These are phyloP conservation scores for Micromonas pusilla DNA, from an alignment of 139 green algal genomes.

Conservation along the genomic window DNA sequence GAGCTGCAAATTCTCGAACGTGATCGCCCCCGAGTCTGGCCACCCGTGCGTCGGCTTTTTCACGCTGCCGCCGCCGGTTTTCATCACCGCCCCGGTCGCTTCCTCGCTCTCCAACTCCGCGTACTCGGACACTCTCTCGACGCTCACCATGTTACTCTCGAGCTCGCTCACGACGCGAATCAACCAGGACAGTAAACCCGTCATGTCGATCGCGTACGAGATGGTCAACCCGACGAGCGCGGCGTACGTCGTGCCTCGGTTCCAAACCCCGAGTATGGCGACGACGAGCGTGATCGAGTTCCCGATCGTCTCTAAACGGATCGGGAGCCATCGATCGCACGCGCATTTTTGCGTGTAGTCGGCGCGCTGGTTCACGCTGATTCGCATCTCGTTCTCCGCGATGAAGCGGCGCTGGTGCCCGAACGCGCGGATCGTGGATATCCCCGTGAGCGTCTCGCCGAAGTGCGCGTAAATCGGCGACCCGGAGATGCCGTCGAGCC, in stretches of 20 bases:
- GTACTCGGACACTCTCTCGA: constrained; percentile 47
- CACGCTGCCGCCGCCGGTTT: not conserved
- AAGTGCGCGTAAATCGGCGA: constrained; percentile 79
- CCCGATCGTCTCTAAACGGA: constrained; percentile 89
- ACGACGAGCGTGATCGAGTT: constrained; percentile 49
- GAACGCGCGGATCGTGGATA: constrained; percentile 89
- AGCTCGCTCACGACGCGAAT: constrained; percentile 76
- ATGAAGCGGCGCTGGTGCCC: constrained; percentile 28
- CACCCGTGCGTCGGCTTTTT: constrained; percentile 31
- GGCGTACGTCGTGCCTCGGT: constrained; percentile 30
- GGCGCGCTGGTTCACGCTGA: constrained; percentile 60
- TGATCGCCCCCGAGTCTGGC: constrained; percentile 58
- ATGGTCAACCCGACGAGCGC: constrained; percentile 83
- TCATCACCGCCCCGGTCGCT: not conserved
- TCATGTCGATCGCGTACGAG: constrained; percentile 76
- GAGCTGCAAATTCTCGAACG: constrained; percentile 58
- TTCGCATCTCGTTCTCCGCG: constrained; percentile 32
- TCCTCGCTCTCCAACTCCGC: constrained; percentile 20
- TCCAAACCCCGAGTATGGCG: constrained; percentile 37
- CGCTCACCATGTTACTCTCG: constrained; percentile 62
- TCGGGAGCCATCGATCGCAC: constrained; percentile 82
- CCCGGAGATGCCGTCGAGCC: constrained; percentile 73
- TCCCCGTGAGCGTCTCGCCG: constrained; percentile 49
- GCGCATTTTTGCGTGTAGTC: constrained; percentile 41
- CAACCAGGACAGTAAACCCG: constrained; percentile 74